These are phyloP conservation scores for Aspergillus tanneri DNA, from an alignment of 2,329 filamentous ascomycete genomes.

Conservation along the genomic window DNA sequence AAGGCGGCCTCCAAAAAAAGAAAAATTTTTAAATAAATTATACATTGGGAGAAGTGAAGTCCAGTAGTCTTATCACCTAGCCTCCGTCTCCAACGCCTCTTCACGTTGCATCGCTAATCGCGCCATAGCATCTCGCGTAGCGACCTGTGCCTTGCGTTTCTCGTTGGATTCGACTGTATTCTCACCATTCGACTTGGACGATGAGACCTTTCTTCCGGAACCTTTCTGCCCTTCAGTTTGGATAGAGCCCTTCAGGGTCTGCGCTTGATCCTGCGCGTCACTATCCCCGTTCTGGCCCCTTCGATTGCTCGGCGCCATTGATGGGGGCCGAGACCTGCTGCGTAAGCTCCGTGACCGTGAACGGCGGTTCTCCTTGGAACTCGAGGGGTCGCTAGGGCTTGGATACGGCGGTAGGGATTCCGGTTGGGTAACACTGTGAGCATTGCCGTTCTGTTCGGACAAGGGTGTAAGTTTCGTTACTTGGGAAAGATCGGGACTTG, in stretches of 20 bases:
- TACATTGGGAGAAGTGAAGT: constrained; percentile 15
- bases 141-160: constrained; percentile 35
- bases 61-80: constrained; percentile 16
- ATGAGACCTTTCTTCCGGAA: constrained; percentile 17
- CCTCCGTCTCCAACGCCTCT: constrained; percentile 38
- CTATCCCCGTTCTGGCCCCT: neutral
- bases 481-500: constrained; percentile 13
- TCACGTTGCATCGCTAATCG: constrained; percentile 41
- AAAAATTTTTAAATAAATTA: constrained; percentile 8
- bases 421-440: constrained; percentile 10
- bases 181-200: constrained; percentile 1
- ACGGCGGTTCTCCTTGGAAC: constrained; percentile 6
- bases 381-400: constrained; percentile 14
- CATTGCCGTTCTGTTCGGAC: constrained; percentile 22
- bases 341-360: constrained; percentile 18
- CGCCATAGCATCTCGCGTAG: constrained; percentile 36
- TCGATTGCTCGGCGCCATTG: neutral
- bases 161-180: constrained; percentile 19
- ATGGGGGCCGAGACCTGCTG: constrained; percentile 17
- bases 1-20: neutral
- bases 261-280: neutral
- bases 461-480: constrained; percentile 16
- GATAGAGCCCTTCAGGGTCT: neutral
- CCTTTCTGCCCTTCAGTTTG: neutral
- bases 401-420: constrained; percentile 11